Evolutionary conservation across 148 eudicot genomes (phyloP).

Genomic region (Rhododendron molle): DNA sequence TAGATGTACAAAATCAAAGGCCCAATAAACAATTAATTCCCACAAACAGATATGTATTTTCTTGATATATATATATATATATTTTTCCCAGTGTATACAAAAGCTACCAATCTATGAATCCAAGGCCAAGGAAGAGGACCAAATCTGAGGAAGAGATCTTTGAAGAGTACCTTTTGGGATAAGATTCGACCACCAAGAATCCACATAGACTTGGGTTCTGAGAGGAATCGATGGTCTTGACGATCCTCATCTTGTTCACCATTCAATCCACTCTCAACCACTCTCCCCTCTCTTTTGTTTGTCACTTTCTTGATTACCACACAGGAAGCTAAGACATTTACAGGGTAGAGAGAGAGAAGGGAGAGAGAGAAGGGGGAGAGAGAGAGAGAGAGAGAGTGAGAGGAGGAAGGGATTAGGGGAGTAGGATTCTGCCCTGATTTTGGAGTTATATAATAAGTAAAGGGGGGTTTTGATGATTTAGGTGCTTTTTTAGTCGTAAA

Average conservation of each 20-base stretch:
- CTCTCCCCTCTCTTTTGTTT: neutral
- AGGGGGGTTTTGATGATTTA: neutral
- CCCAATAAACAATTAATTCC: neutral
- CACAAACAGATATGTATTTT: neutral
- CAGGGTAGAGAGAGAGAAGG: neutral
- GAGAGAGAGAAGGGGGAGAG: neutral
- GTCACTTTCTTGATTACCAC: neutral
- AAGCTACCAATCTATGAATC: slow-evolving; percentile 56
- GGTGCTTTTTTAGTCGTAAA: neutral
- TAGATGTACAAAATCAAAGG: neutral
- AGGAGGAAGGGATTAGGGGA: neutral
- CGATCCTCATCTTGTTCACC: slow-evolving; percentile 30
- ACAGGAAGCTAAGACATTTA: neutral
- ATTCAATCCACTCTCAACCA: neutral
- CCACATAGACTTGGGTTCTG: slow-evolving; percentile 34
- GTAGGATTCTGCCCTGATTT: neutral
- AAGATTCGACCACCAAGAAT: slow-evolving; percentile 48
- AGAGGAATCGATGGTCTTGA: slow-evolving; percentile 33
- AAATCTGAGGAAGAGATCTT: slow-evolving; percentile 54
- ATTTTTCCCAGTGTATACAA: neutral
- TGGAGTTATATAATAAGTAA: neutral
- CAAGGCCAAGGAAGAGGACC: slow-evolving; percentile 59
- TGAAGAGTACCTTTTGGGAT: slow-evolving; percentile 59
- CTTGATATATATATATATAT: neutral
- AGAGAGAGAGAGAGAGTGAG: neutral